These are phyloP conservation scores for Leccinum subgranulosum DNA, from an alignment of 768 basidiomycete species.

Conservation along the genomic window DNA sequence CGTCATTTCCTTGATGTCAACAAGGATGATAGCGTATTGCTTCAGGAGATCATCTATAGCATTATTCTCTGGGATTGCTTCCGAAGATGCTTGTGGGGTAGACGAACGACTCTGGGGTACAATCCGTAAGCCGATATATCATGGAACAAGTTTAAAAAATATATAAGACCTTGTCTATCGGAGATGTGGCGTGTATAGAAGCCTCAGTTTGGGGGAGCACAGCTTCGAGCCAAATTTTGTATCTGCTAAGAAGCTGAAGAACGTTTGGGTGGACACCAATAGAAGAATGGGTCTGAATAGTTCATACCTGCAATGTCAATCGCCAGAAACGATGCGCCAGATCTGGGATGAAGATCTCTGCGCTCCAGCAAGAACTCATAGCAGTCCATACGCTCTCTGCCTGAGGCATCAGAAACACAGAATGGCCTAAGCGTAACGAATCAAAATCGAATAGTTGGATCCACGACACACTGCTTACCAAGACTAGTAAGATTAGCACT, in stretches of 20 bases:
- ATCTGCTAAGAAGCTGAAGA: slow-evolving; percentile 73
- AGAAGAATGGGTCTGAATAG: not conserved
- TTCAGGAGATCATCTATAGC: slow-evolving; percentile 65
- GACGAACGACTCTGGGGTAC: slow-evolving; percentile 41
- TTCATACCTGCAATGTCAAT: slow-evolving; percentile 77
- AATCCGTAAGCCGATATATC: slow-evolving; percentile 1
- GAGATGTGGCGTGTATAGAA: slow-evolving; percentile 31
- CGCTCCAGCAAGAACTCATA: slow-evolving; percentile 80
- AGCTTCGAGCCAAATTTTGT: slow-evolving; percentile 72
- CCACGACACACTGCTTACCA: slow-evolving; percentile 33
- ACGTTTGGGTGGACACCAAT: slow-evolving; percentile 2
- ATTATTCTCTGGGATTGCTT: slow-evolving; percentile 50
- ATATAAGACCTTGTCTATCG: slow-evolving; percentile 32
- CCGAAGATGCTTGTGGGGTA: slow-evolving; percentile 49
- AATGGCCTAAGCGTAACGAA: slow-evolving; percentile 15
- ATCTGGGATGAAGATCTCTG: slow-evolving; percentile 81
- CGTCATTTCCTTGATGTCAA: slow-evolving; percentile 63
- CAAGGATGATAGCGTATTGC: slow-evolving; percentile 63
- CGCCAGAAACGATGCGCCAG: slow-evolving; percentile 87
- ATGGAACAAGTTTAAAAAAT: not conserved
- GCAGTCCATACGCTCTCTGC: slow-evolving; percentile 69
- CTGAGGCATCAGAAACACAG: slow-evolving; percentile 57
- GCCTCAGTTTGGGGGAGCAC: slow-evolving; percentile 45
- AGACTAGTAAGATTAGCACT: slow-evolving; percentile 35
- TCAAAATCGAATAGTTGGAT: not conserved